Percentiles rank a stretch among this genome's conserved stretches.
Evolutionary conservation across 129 eudicot genomes (phyloP).

Genomic region (Gnaphalium uliginosum): DNA sequence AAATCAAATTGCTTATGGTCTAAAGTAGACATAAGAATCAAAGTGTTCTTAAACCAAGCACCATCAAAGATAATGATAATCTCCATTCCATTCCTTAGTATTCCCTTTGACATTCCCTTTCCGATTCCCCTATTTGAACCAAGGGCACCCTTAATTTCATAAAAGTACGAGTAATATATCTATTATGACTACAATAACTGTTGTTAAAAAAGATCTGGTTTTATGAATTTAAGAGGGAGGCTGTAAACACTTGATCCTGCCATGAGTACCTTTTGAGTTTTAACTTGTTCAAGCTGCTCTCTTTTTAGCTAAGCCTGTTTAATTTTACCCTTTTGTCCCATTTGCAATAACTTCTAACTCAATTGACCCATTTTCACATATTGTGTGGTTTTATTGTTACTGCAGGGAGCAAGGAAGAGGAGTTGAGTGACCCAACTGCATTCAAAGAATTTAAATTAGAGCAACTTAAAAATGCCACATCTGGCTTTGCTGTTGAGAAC

Average conservation of each 20-base stretch:
- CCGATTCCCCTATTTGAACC: too few species aligned
- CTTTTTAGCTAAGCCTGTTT: background rate
- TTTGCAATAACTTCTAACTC: background rate
- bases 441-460: slow-evolving; percentile 52
- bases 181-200: background rate
- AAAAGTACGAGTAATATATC: background rate
- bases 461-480: slow-evolving; percentile 68
- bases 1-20: too few species aligned
- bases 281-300: background rate
- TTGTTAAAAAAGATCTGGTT: background rate
- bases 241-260: background rate
- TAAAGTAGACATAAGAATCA: too few species aligned
- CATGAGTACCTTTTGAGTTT: background rate
- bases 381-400: background rate
- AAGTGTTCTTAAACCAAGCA: too few species aligned
- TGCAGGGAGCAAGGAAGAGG: slow-evolving; percentile 42
- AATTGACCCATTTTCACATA: slow-evolving; percentile 7
- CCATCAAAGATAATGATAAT: too few species aligned
- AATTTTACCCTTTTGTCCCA: background rate
- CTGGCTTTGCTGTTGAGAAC: slow-evolving; percentile 69
- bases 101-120: too few species aligned
- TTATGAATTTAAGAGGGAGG: background rate
- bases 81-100: too few species aligned
- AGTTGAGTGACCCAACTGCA: slow-evolving; percentile 37
- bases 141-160: too few species aligned